Base-by-base conservation (phyloP, 805 yeast genomes). In the Hemisphaericaspora nanyangensis region DNA sequence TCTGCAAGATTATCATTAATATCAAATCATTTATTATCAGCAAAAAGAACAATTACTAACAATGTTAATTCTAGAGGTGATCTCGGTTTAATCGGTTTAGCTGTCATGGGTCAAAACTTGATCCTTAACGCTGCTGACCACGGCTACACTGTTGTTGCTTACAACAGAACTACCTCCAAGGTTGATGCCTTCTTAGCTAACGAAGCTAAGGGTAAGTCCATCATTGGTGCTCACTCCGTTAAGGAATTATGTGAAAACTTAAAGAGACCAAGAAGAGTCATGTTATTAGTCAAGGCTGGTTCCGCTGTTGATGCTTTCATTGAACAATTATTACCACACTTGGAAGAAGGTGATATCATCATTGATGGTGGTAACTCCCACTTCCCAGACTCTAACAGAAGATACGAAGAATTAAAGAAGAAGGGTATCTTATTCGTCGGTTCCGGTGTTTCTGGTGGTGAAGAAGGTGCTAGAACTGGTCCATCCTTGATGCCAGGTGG, bases 401-500 rank as follows among this genome's bases (percentile, higher is more conserved):
- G 99, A 72, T 88, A 71, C 76, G 91, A 77, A 44, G 95, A 89
- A 64, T 79, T 91, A 65, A 80, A 84, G 67, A 74, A 69, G 42
- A 81, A 91, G 77, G 98, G 95, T 31, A 82, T 90, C 61, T 72
- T 79, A 51, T 93, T 88, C 55, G 98, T 91, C 49, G 99, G 99
- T 60, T 90, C 96, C 47, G 99, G 99, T 85, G 98, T 93, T 50
- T 91, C 98, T 55, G 99, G 99, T 72, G 99, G 99, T 77, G 99
- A 91, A 74, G 99, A 91, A 69, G 99, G 99, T 78, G 99, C 99
- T 58, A 87, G 99, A 74, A 79, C 85, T 70, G 99, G 99, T 61
- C 99, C 99, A 48, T 90, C 98, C 48, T 79, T 91, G 69, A 91
- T 91, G 99, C 99, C 99, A 56, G 99, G 99, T 82, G 99, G 99